phyloP scores from a whole-genome alignment of 1,139 yeast species.

The Diutina rugosa region DNA sequence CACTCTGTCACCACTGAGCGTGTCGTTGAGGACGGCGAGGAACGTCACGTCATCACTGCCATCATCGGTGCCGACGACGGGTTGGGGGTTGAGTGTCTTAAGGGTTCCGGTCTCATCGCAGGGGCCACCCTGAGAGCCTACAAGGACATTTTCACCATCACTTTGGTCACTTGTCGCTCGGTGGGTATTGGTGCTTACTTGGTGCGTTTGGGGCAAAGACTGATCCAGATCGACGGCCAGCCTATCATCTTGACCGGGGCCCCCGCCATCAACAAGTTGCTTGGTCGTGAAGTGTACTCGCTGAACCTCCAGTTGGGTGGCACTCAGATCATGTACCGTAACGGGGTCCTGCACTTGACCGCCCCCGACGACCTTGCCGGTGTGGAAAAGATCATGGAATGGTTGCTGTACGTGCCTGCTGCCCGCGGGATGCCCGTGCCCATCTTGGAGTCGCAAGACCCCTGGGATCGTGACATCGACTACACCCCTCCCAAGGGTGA shows the following conservation, averaged over 20 bases:
- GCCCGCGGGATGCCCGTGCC: constrained; percentile 87
- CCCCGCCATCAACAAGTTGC: constrained; percentile 90
- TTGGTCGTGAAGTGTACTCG: constrained; percentile 94
- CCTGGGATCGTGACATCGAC: constrained; percentile 90
- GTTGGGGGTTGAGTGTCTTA: constrained; percentile 94
- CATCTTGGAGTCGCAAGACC: constrained; percentile 65
- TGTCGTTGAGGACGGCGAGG: constrained; percentile 74
- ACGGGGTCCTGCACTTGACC: constrained; percentile 95
- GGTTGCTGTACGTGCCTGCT: constrained; percentile 96
- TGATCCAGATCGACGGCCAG: constrained; percentile 96
- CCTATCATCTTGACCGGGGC: constrained; percentile 98
- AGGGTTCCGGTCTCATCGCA: constrained; percentile 96
- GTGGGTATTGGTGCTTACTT: constrained; percentile 99
- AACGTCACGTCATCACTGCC: constrained; percentile 67
- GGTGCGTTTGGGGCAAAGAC: constrained; percentile 96
- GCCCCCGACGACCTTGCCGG: constrained; percentile 95
- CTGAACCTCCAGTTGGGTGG: constrained; percentile 97
- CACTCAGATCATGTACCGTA: constrained; percentile 95
- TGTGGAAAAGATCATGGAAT: constrained; percentile 84
- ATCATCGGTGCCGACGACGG: constrained; percentile 94
- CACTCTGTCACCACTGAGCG: constrained; percentile 65
- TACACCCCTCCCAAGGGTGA: constrained; percentile 63
- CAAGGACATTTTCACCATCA: constrained; percentile 91
- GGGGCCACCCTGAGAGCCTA: constrained; percentile 97
- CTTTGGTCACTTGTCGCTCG: constrained; percentile 94